Evolutionary conservation across 441 rosid species (phyloP), one percentile per base, ranked within the genome.

Genomic region (Euphorbia celastroides): DNA sequence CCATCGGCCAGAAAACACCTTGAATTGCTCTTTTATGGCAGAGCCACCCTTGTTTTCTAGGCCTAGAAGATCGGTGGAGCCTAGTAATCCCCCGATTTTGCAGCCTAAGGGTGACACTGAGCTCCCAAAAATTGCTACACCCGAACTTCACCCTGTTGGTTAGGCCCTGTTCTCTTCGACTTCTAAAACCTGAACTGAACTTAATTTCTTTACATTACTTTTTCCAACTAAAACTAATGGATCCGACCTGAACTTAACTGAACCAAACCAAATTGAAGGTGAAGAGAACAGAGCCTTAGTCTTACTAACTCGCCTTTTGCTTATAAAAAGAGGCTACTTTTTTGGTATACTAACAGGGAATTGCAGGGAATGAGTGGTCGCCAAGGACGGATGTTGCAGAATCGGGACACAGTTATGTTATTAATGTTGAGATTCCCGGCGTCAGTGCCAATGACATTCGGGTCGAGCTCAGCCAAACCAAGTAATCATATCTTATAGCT

Each of bases 391-490:
- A 83, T 69, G 84, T 89, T 44, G 84, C 71, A 31, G 96, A 84
- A 79, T 77, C 75, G 26, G 75, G 75, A 64, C 58, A 64, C 28
- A 75, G 68, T 58, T 88, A 85, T 73, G 65, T 86, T 64, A 59
- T 92, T 50, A 85, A 80, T 11, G 51, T 88, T 34, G 95, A 89
- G 77, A 72, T 92, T 72, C 95, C 98, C n/a, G 98, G 96, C 9
- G 96, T 79, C 38, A 65, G 71, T 56, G 69, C 76, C 67, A 71
- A 78, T 76, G 88, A 92, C 74, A 78, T 92, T 64, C 80, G 84
- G 78, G 98, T 89, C 76, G 93, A 89, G 71, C 83, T 89, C 57
- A 77, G 78, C 73, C 79, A 71, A 78, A 73, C 93, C 82, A 82
- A 70, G 30, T 51, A 17, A 10, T 44, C 16, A 3, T 34, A 34